phyloP scores from a whole-genome alignment of 2,329 filamentous ascomycete genomes.

The Cytospora mali region DNA sequence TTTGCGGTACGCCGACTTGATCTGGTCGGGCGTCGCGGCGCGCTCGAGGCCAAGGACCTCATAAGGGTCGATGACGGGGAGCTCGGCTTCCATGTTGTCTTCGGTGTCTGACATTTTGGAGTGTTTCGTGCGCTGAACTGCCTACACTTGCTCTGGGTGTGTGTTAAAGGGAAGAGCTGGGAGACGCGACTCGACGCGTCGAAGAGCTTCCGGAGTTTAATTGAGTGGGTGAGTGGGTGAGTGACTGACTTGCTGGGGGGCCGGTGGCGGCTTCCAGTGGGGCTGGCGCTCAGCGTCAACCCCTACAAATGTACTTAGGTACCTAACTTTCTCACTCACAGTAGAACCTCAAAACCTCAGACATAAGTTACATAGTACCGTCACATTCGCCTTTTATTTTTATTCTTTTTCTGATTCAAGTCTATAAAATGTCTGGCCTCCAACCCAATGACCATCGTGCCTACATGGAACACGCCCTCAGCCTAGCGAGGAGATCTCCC shows the following conservation, averaged over 20 bases:
- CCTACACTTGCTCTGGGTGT: neutral
- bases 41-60: conserved; percentile 72
- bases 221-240: conserved; percentile 2
- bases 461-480: conserved; percentile 71
- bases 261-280: neutral
- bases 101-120: conserved; percentile 52
- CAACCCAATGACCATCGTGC: conserved; percentile 47
- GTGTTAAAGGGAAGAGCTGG: neutral
- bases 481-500: conserved; percentile 76
- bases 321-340: neutral
- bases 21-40: conserved; percentile 72
- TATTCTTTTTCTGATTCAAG: neutral
- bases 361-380: neutral
- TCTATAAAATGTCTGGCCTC: conserved; percentile 31
- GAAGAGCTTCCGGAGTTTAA: conserved; percentile 6
- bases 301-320: neutral
- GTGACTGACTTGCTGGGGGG: neutral
- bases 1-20: conserved; percentile 92
- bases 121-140: conserved; percentile 17
- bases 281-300: neutral
- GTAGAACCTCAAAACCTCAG: neutral
- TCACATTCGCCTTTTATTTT: neutral
- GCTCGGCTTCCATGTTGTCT: conserved; percentile 58
- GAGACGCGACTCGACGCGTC: conserved; percentile 19
- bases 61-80: conserved; percentile 75